Conservation (phyloP, 2,329 filamentous ascomycete genomes). For the Xylaria sp. region DNA sequence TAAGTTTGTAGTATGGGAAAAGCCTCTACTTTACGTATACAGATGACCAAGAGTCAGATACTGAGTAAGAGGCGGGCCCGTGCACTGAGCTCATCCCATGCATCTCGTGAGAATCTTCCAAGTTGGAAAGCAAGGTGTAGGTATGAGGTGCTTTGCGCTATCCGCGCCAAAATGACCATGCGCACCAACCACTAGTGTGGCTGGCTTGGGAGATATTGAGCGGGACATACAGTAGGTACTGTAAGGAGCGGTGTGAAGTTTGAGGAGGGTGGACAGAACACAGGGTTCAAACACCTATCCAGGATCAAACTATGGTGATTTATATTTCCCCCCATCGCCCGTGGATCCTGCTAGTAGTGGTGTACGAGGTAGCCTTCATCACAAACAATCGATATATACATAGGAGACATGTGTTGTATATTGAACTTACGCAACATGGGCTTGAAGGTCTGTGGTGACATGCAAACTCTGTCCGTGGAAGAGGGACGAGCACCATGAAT, state of each 20-base stretch:
- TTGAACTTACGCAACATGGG: neutral
- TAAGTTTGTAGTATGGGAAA: too few relatives aligned
- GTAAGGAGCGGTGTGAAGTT: constrained; percentile 34
- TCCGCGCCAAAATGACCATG: constrained; percentile 11
- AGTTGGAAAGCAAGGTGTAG: too few relatives aligned
- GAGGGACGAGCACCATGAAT: neutral
- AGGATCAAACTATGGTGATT: neutral
- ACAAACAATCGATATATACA: neutral
- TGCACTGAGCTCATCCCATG: neutral
- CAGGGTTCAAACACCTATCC: neutral
- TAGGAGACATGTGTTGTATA: neutral
- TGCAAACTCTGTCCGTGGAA: neutral
- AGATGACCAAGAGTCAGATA: too few relatives aligned
- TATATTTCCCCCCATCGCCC: neutral
- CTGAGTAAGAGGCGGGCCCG: neutral
- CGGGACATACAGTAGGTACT: neutral
- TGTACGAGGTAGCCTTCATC: neutral
- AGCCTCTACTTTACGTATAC: too few relatives aligned
- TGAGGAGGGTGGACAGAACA: neutral
- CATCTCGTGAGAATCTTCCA: neutral
- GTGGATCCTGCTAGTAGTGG: too few relatives aligned
- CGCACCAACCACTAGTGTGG: constrained; percentile 1
- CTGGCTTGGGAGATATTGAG: neutral
- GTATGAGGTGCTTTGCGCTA: constrained; percentile 17
- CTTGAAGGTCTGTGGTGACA: neutral